Evolutionary conservation across 164 flowering plant genomes (phyloP).

Genomic region (Chimonanthus praecox): DNA sequence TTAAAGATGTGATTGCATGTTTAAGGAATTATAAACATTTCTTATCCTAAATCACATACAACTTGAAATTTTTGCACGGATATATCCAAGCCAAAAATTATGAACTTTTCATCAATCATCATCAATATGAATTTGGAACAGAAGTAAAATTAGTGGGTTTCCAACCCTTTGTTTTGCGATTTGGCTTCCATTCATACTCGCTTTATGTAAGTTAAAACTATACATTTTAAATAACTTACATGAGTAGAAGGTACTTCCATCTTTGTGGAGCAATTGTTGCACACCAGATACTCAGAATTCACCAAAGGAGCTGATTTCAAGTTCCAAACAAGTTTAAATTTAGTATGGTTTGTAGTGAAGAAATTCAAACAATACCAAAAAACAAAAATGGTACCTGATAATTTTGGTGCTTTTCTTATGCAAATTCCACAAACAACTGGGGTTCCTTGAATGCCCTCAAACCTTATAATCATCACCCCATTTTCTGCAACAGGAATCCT

Average conservation of each 20-base stretch:
- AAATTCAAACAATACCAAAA: neutral
- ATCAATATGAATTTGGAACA: no score
- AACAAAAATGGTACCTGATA: slow-evolving; percentile 30
- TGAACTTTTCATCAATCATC: neutral
- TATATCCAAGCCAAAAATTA: neutral
- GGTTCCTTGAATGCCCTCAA: slow-evolving; percentile 62
- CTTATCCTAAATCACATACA: neutral
- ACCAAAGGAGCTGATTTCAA: slow-evolving; percentile 2
- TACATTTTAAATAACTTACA: slow-evolving; percentile 28
- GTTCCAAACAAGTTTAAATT: neutral
- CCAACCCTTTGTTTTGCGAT: no score
- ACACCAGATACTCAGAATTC: slow-evolving; percentile 33
- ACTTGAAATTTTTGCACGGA: neutral
- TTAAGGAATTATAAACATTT: neutral
- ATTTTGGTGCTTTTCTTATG: slow-evolving; percentile 43
- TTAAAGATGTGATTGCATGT: neutral
- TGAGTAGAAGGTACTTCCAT: slow-evolving; percentile 47
- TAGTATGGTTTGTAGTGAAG: neutral
- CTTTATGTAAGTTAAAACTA: neutral
- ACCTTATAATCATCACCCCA: slow-evolving; percentile 42
- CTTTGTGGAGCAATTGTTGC: slow-evolving; percentile 54
- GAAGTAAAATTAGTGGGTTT: no score
- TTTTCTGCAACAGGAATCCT: slow-evolving; percentile 48
- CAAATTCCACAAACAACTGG: slow-evolving; percentile 76
- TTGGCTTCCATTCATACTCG: neutral